Base-by-base conservation (phyloP, 192 early-diverging fungal species). In the Rhizophagus prolifer region DNA sequence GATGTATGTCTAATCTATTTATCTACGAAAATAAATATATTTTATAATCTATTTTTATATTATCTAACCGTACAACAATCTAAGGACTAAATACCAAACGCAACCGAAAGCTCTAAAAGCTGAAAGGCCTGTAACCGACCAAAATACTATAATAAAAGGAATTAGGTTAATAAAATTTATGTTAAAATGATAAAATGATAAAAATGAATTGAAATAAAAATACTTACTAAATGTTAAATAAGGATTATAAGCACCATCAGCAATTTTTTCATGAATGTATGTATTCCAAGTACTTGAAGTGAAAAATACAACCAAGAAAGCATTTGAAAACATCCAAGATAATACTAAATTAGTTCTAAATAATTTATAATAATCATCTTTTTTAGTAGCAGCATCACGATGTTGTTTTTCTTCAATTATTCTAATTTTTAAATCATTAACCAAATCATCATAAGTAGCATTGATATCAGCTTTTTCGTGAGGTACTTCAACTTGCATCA, bases 291-390 rank as follows among this genome's bases (percentile, higher is more conserved):
- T 82, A 58, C 65, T 76, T 69, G 86, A 90, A 21, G 92, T 93
- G 71, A 97, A 86, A 50, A 86, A 85, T 72, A 92, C 86, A 69
- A 94, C 84, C 41, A 97, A 82, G 25, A 90, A 60, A 7, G 88
- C 88, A 78, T 97, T 97, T 73, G 91, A 88, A 80, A 94, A 92
- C 86, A 96, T 90, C 96, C 96, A 97, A 9, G 86, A 81, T 12
- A 96, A 86, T 7, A 97, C 89, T 64, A 95, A 81, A 41, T 82
- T 80, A 4, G 96, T 97, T 44, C 96, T 88, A 89, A 95, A 96
- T 81, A 90, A 84, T 81, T 91, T 90, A 88, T 95, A 95, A 81
- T 94, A 90, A 78, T 97, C 95, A 73, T 96, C 95, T 74, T 91
- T 90, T 82, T 96, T 96, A 6, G 89, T 91, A 74, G 89, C 88